Conservation (phyloP, 2,329 filamentous ascomycete genomes). For the Colletotrichum falcatum region DNA sequence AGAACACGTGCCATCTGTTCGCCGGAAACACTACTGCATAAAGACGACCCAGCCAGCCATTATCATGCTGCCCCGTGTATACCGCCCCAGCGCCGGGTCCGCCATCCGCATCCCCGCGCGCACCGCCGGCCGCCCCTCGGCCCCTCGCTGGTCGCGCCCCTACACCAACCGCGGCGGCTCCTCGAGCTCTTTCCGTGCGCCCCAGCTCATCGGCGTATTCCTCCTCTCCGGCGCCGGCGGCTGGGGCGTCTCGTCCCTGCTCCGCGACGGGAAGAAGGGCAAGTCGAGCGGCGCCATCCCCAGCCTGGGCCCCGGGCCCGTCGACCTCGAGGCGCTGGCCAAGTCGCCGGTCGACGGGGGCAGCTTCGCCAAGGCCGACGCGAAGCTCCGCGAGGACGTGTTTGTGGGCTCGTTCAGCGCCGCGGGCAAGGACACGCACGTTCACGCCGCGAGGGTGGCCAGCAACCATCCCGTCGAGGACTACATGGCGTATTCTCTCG, state of each 20-base stretch:
- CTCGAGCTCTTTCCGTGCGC: background rate
- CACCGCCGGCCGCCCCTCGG: background rate
- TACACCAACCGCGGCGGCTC: slow-evolving; percentile 13
- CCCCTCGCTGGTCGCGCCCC: slow-evolving; percentile 24
- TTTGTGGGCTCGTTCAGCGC: slow-evolving; percentile 46
- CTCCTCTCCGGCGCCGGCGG: slow-evolving; percentile 8
- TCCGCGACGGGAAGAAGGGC: slow-evolving; percentile 12
- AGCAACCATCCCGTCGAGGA: slow-evolving; percentile 54
- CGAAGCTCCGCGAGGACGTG: slow-evolving; percentile 48
- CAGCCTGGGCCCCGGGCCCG: slow-evolving; percentile 17
- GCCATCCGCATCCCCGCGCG: slow-evolving; percentile 2
- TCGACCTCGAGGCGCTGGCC: slow-evolving; percentile 22
- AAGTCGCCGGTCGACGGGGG: slow-evolving; percentile 24
- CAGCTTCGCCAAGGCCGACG: slow-evolving; percentile 47
- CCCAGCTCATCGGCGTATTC: slow-evolving; percentile 3
- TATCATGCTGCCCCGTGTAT: slow-evolving; percentile 34
- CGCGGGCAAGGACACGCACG: slow-evolving; percentile 45
- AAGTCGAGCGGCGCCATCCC: slow-evolving; percentile 3
- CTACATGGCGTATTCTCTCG: slow-evolving; percentile 50
- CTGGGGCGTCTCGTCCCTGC: background rate
- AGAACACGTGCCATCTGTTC: background rate
- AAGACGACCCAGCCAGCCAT: background rate
- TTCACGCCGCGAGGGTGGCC: slow-evolving; percentile 50
- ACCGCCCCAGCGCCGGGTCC: slow-evolving; percentile 12
- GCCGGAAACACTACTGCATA: background rate